phyloP scores from a whole-genome alignment of 2,329 filamentous ascomycete species.

The Emergomyces pasteurianus region DNA sequence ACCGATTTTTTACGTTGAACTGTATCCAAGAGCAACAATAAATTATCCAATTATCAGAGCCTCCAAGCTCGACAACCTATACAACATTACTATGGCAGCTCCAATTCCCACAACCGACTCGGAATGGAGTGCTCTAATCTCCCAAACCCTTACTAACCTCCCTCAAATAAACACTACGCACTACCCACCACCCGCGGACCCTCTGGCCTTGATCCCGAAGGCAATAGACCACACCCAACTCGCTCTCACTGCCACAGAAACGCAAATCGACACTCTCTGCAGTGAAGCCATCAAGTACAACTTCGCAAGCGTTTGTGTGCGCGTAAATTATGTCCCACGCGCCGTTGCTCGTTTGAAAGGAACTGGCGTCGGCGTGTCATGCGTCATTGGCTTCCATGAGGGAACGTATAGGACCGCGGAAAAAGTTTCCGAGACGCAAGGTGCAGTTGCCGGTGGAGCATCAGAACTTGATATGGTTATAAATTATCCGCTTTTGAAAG shows the following conservation, averaged over 20 bases:
- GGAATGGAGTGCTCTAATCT: conserved; percentile 24
- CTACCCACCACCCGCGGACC: conserved; percentile 16
- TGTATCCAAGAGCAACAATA: not conserved
- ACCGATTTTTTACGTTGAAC: not conserved
- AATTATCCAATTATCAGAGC: not conserved
- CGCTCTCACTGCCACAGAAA: conserved; percentile 30
- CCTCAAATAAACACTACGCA: conserved; percentile 12
- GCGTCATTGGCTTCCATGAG: conserved; percentile 50
- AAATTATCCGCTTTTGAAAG: conserved; percentile 39
- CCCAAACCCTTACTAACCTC: conserved; percentile 16
- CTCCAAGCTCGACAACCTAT: not conserved
- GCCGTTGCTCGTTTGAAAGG: conserved; percentile 38
- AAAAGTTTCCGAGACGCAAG: conserved; percentile 41
- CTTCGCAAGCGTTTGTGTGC: conserved; percentile 44
- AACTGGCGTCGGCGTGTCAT: conserved; percentile 40
- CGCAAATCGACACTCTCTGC: conserved; percentile 43
- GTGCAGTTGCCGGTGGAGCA: conserved; percentile 40
- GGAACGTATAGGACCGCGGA: conserved; percentile 41
- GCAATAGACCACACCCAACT: conserved; percentile 35
- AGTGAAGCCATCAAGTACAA: conserved; percentile 38
- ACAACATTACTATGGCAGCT: not conserved
- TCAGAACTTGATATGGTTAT: conserved; percentile 49
- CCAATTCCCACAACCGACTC: conserved; percentile 17
- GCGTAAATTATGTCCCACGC: conserved; percentile 40
- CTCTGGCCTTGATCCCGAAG: conserved; percentile 16